A percentile compares a stretch with the other conserved stretches of the same genome.
These are phyloP conservation scores for Catunica adiposa DNA, from an alignment of 2,329 filamentous ascomycete species.

Conservation along the genomic window DNA sequence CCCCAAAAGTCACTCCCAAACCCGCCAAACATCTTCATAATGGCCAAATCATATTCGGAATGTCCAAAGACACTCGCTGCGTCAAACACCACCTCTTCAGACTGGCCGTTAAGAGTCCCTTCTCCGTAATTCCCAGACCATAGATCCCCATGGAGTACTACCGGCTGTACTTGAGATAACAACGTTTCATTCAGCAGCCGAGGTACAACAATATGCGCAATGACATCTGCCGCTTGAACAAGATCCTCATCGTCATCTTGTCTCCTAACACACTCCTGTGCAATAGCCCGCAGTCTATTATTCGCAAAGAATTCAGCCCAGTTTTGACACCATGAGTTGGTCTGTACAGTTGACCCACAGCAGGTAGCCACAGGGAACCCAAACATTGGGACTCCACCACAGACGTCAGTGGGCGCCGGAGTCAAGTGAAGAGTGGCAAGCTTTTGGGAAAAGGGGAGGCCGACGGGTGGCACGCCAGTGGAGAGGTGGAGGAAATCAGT, in stretches of 20 bases:
- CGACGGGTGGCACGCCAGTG: conserved; percentile 27
- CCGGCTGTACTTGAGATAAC: conserved; percentile 51
- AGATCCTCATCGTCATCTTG: conserved; percentile 22
- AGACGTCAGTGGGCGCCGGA: conserved; percentile 46
- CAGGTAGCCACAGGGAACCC: conserved; percentile 76
- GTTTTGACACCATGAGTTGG: conserved; percentile 53
- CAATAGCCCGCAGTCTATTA: conserved; percentile 50
- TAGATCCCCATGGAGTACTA: conserved; percentile 79
- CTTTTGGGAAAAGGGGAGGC: conserved; percentile 51
- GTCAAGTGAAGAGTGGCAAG: conserved; percentile 65
- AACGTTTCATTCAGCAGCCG: conserved; percentile 53
- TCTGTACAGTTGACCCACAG: conserved; percentile 70
- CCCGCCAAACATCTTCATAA: conserved; percentile 94
- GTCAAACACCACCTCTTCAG: conserved; percentile 69
- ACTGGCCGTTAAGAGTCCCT: conserved; percentile 39
- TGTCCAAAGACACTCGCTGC: conserved; percentile 70
- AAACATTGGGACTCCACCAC: conserved; percentile 42
- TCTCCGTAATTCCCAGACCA: conserved; percentile 73
- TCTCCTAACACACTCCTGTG: conserved; percentile 2
- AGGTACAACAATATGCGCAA: conserved; percentile 51
- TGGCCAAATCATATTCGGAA: conserved; percentile 78
- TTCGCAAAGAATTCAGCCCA: conserved; percentile 83
- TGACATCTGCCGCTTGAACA: conserved; percentile 46
- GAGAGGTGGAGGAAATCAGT: conserved; percentile 68
- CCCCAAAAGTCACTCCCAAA: conserved; percentile 56